Base-by-base conservation (phyloP, 2,329 filamentous ascomycete genomes). In the Coniella lustricola region DNA sequence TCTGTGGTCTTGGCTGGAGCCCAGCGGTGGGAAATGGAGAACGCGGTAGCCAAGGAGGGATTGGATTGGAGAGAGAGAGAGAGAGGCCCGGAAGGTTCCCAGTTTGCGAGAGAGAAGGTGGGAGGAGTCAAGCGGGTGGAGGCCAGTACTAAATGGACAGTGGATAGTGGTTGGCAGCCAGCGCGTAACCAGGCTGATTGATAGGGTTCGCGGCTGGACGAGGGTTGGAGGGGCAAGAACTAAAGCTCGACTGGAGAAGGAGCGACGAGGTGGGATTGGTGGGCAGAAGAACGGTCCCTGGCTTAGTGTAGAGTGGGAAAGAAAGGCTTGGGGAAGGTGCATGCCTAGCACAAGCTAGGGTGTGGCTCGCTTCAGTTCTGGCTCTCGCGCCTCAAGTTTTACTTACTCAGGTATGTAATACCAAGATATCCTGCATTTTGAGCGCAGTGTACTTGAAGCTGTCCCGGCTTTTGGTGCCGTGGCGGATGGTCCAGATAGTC, bases 91-190 rank as follows among this genome's bases (percentile, higher is more conserved):
- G 43, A 22, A 32, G 37, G 42, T 39, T 33, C 31, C 48, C 42
- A 48, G 25, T 33, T 50, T 13, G 45, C 32, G 44, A 17, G 40
- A 48, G 22, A 46, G 33, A 20, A 32, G 16, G n/a, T 25, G 22
- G n/a, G 45, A 25, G 39, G 39, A 47, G 36, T 46, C 44, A 54
- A 56, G 56, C 55, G 55, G 57, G 56, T 60, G 58, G 58, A 58
- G 53, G 54, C n/a, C n/a, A n/a, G n/a, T n/a, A n/a, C n/a, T n/a
- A n/a, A n/a, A 42, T 56, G 48, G 55, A 57, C 52, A 54, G 25
- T 29, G 25, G 25, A 29, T 29, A 10, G 25, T 29, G 25, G 25
- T 5, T 29, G 57, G 51, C 54, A 55, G 53, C 57, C 57, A 58
- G 58, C 58, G 58, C 56, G 57, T 60, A 60, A 53, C 44, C 44